These are phyloP conservation scores for Aspergillus hiratsukae DNA, from an alignment of 2,329 filamentous ascomycete species.

Conservation along the genomic window DNA sequence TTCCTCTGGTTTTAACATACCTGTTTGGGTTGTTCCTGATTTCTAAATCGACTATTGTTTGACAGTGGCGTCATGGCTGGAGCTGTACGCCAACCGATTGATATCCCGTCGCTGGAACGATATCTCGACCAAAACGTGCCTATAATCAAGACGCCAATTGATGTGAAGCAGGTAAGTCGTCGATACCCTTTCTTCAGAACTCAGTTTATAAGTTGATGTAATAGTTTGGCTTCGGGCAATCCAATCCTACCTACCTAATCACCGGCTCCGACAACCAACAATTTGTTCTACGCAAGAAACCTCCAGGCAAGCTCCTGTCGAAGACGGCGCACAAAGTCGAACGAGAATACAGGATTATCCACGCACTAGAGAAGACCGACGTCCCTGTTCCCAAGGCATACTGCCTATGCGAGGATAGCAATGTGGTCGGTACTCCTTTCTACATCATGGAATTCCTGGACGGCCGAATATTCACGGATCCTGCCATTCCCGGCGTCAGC, in stretches of 20 bases:
- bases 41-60: background rate
- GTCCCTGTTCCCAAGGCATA: slow-evolving; percentile 82
- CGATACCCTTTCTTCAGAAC: background rate
- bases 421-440: slow-evolving; percentile 81
- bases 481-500: slow-evolving; percentile 68
- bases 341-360: slow-evolving; percentile 87
- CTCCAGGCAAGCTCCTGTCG: slow-evolving; percentile 87
- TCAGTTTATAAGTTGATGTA: background rate
- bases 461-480: slow-evolving; percentile 89
- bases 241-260: slow-evolving; percentile 93
- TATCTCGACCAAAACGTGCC: slow-evolving; percentile 78
- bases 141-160: slow-evolving; percentile 74
- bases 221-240: slow-evolving; percentile 95
- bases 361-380: slow-evolving; percentile 71
- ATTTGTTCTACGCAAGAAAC: slow-evolving; percentile 96
- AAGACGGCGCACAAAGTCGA: slow-evolving; percentile 96
- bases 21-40: background rate
- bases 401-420: slow-evolving; percentile 77
- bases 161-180: slow-evolving; percentile 74
- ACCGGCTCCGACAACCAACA: slow-evolving; percentile 64
- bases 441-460: slow-evolving; percentile 97
- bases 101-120: slow-evolving; percentile 70
- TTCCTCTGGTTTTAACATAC: background rate
- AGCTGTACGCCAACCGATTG: slow-evolving; percentile 82
- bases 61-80: slow-evolving; percentile 63